phyloP scores from a whole-genome alignment of 2,329 filamentous ascomycete species.

The Arthrobotrys megalospora region DNA sequence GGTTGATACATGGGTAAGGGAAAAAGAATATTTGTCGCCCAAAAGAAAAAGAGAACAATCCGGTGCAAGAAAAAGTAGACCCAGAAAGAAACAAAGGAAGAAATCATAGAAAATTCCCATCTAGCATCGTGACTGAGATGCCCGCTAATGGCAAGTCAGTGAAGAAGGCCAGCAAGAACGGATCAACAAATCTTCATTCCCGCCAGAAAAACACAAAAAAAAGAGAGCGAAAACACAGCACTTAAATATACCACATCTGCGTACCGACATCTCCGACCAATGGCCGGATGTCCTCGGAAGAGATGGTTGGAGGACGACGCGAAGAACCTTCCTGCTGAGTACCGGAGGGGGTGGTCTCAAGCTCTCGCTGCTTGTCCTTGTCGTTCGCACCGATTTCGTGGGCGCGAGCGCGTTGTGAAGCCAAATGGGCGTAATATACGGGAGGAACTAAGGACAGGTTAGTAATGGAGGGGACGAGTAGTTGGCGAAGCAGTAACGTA shows the following conservation, averaged over 20 bases:
- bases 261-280: conserved; percentile 34
- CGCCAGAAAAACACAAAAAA: not conserved
- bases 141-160: not conserved
- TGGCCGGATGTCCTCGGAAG: conserved; percentile 44
- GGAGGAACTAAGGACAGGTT: conserved; percentile 74
- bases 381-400: conserved; percentile 73
- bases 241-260: conserved; percentile 59
- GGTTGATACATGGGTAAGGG: not conserved
- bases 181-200: conserved; percentile 13
- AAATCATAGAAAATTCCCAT: conserved; percentile 6
- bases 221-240: conserved; percentile 7
- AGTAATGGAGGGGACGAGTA: conserved; percentile 23
- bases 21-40: not conserved
- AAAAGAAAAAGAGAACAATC: conserved; percentile 1
- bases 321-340: conserved; percentile 23
- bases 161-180: conserved; percentile 5
- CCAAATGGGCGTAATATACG: conserved; percentile 95
- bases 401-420: conserved; percentile 81
- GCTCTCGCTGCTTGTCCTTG: conserved; percentile 64
- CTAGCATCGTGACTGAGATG: not conserved
- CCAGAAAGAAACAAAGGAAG: conserved; percentile 6
- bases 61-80: not conserved
- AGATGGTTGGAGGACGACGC: not conserved
- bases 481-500: conserved; percentile 61
- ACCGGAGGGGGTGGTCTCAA: conserved; percentile 47